Conservation (phyloP, 2,329 filamentous ascomycete genomes). For the Talaromyces islandicus region DNA sequence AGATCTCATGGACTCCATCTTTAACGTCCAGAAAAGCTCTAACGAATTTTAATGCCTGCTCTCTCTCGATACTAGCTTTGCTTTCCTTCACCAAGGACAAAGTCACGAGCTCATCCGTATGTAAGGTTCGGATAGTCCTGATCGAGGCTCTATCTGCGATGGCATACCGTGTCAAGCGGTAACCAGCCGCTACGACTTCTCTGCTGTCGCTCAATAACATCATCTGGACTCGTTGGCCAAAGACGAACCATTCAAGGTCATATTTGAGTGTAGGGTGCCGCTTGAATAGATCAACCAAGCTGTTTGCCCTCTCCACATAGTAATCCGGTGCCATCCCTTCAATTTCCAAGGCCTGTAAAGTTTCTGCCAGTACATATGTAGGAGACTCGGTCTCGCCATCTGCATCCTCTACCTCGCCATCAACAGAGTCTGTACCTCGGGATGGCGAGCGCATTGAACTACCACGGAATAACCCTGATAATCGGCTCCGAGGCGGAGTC, state of each 20-base stretch:
- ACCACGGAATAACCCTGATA: constrained; percentile 54
- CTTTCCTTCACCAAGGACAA: constrained; percentile 90
- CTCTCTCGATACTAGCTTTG: constrained; percentile 93
- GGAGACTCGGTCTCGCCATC: constrained; percentile 73
- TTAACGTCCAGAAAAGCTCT: constrained; percentile 94
- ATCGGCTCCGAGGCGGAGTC: constrained; percentile 44
- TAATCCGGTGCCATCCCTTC: constrained; percentile 88
- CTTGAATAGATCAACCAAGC: constrained; percentile 92
- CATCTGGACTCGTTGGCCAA: constrained; percentile 86
- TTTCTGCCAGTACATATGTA: constrained; percentile 83
- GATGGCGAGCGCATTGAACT: constrained; percentile 50
- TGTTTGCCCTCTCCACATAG: constrained; percentile 89
- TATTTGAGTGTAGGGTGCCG: constrained; percentile 90
- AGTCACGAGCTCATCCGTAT: constrained; percentile 89
- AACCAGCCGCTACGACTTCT: constrained; percentile 91
- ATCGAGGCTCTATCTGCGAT: constrained; percentile 88
- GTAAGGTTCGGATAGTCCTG: constrained; percentile 76
- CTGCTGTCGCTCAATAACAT: constrained; percentile 94
- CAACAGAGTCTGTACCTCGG: constrained; percentile 31
- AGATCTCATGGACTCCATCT: constrained; percentile 81
- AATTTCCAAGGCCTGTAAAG: constrained; percentile 80
- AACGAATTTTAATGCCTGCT: constrained; percentile 95
- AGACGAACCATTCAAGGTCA: constrained; percentile 91
- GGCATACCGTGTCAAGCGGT: constrained; percentile 86
- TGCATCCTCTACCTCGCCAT: constrained; percentile 48